phyloP scores from a whole-genome alignment of 352 stramenopile species.

The Thraustotheca clavata region DNA sequence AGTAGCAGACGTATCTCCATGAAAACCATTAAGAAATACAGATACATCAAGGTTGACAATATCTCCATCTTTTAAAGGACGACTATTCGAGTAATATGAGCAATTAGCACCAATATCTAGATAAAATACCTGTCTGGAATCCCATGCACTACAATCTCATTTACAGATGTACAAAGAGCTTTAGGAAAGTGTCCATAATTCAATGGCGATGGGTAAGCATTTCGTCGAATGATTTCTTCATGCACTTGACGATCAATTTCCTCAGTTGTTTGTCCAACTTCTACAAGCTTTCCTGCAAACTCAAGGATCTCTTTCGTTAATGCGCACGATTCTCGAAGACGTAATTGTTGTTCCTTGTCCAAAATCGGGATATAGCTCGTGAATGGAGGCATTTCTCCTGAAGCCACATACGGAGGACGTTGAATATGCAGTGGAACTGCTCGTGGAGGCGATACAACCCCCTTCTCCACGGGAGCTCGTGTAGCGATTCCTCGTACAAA shows the following conservation, averaged over 20 bases:
- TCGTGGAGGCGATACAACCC: conserved; percentile 39
- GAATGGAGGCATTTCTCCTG: conserved; percentile 50
- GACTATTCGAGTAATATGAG: conserved; percentile 24
- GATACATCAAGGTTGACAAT: conserved; percentile 97
- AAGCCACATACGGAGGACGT: conserved; percentile 54
- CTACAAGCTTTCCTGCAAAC: conserved; percentile 63
- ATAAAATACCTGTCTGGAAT: conserved; percentile 86
- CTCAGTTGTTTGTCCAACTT: conserved; percentile 86
- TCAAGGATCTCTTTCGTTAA: conserved; percentile 72
- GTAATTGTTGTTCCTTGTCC: conserved; percentile 49
- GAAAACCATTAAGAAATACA: conserved; percentile 89
- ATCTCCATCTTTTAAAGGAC: conserved; percentile 86
- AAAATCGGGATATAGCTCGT: conserved; percentile 74
- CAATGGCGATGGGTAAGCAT: conserved; percentile 87
- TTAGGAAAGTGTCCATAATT: conserved; percentile 93
- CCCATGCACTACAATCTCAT: conserved; percentile 96
- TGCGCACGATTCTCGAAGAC: conserved; percentile 54
- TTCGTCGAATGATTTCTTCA: conserved; percentile 75
- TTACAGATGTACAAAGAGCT: conserved; percentile 93
- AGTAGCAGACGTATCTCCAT: conserved; percentile 97
- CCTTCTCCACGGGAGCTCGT: conserved; percentile 29
- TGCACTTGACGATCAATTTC: conserved; percentile 92
- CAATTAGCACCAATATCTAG: neutral
- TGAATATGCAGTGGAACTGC: conserved; percentile 43
- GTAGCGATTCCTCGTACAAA: neutral